Percentiles rank a stretch among this genome's conserved stretches.
Evolutionary conservation across 1,139 yeast species (phyloP).

Genomic region (Yamadazyma blattariae): DNA sequence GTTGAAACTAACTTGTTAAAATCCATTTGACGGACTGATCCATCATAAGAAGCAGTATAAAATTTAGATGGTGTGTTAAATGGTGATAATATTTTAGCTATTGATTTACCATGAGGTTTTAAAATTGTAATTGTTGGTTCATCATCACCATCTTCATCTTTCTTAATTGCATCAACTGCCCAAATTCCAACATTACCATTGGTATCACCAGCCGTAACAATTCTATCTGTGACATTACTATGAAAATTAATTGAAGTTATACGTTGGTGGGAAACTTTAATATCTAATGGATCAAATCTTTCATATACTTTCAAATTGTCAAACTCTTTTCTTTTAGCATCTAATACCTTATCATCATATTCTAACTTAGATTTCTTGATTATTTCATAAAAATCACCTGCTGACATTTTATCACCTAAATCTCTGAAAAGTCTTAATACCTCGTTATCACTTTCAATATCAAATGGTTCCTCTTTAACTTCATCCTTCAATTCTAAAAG

Average conservation of each 20-base stretch:
- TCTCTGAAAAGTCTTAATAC: constrained; percentile 40
- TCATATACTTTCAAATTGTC: constrained; percentile 49
- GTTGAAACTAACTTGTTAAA: constrained; percentile 55
- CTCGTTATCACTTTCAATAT: constrained; percentile 29
- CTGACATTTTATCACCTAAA: constrained; percentile 57
- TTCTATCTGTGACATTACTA: constrained; percentile 60
- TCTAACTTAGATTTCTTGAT: constrained; percentile 26
- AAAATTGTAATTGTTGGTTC: constrained; percentile 61
- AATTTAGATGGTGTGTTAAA: constrained; percentile 51
- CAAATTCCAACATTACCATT: constrained; percentile 85
- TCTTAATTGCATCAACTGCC: constrained; percentile 54
- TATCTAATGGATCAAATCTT: constrained; percentile 63
- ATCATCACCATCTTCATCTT: constrained; percentile 25
- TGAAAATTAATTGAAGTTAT: constrained; percentile 75
- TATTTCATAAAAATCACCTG: constrained; percentile 75
- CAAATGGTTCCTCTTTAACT: constrained; percentile 15
- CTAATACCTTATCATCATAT: constrained; percentile 37
- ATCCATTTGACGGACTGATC: constrained; percentile 74
- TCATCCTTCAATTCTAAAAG: constrained; percentile 18
- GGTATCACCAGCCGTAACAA: constrained; percentile 85
- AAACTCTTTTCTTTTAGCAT: constrained; percentile 50
- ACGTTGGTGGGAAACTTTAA: constrained; percentile 70
- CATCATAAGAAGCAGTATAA: constrained; percentile 80
- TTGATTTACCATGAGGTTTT: constrained; percentile 73
- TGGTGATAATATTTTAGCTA: constrained; percentile 61